Percentiles rank a stretch among this genome's conserved stretches.
Evolutionary conservation across 2,329 filamentous ascomycete genomes (phyloP).

Genomic region (Eurotiales sp.): DNA sequence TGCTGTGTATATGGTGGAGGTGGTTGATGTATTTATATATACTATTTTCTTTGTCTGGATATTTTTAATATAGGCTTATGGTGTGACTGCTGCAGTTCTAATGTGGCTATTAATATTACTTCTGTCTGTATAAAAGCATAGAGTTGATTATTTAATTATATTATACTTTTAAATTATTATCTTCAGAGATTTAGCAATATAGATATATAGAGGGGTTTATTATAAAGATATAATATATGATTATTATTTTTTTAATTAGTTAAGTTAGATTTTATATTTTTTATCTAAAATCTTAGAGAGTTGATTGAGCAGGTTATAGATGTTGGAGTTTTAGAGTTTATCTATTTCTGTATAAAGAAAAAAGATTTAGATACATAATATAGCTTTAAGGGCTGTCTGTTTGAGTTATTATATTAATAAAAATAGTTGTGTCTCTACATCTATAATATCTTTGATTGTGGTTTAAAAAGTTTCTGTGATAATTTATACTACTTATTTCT

Average conservation of each 20-base stretch:
- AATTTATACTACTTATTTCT: slow-evolving; percentile 23
- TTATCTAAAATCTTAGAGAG: not conserved
- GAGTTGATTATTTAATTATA: slow-evolving; percentile 9
- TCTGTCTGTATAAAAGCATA: slow-evolving; percentile 21
- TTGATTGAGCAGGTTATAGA: slow-evolving; percentile 1
- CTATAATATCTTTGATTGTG: slow-evolving; percentile 16
- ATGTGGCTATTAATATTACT: slow-evolving; percentile 25
- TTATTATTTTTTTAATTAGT: not conserved
- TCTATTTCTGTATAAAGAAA: slow-evolving; percentile 12
- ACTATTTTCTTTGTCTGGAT: not conserved
- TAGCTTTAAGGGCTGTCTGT: not conserved
- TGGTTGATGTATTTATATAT: slow-evolving; percentile 19
- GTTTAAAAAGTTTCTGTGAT: slow-evolving; percentile 25
- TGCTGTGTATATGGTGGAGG: slow-evolving; percentile 27
- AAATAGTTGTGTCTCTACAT: slow-evolving; percentile 25
- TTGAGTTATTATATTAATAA: slow-evolving; percentile 11
- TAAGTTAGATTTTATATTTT: slow-evolving; percentile 20
- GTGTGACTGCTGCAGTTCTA: slow-evolving; percentile 24
- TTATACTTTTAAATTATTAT: slow-evolving; percentile 16
- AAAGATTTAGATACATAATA: not conserved
- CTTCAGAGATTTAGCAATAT: not conserved
- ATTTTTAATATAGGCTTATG: slow-evolving; percentile 14
- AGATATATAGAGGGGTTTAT: slow-evolving; percentile 3
- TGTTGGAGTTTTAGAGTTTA: slow-evolving; percentile 22
- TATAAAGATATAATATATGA: not conserved